These are phyloP conservation scores for Gyrodon lividus DNA, from an alignment of 768 basidiomycete species.

Conservation along the genomic window DNA sequence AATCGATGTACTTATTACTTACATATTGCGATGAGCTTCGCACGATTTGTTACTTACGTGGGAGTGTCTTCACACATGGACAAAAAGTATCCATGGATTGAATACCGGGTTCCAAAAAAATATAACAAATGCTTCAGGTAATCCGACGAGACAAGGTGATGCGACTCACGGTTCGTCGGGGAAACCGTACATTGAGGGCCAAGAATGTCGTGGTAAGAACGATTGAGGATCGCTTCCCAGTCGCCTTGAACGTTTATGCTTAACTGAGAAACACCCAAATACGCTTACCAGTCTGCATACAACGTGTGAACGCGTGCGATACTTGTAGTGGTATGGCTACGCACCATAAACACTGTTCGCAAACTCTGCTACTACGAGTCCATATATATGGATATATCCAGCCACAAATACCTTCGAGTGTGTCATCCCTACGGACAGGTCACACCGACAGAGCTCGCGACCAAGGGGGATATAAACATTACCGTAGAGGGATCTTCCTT, in stretches of 20 bases:
- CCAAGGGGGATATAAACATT: no score
- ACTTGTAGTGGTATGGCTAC: no score
- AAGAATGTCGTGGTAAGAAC: no score
- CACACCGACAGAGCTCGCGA: no score
- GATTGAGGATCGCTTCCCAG: no score
- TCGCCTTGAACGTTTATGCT: background rate
- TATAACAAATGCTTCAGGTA: background rate
- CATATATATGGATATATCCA: no score
- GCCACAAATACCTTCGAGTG: no score
- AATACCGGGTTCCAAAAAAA: background rate
- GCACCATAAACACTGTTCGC: no score
- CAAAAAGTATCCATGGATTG: background rate
- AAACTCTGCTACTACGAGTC: no score
- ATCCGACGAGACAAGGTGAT: background rate
- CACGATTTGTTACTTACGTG: background rate
- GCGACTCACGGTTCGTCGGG: slow-evolving; percentile 6
- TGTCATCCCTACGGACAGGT: no score
- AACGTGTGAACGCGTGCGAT: background rate
- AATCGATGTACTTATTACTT: background rate
- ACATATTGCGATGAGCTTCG: background rate
- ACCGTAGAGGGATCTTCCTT: no score
- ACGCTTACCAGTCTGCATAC: background rate
- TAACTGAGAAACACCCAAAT: background rate
- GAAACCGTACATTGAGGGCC: background rate
- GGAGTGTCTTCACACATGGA: background rate